Base-by-base conservation (phyloP, 139 green algal genomes). In the Chlorella sp. region DNA sequence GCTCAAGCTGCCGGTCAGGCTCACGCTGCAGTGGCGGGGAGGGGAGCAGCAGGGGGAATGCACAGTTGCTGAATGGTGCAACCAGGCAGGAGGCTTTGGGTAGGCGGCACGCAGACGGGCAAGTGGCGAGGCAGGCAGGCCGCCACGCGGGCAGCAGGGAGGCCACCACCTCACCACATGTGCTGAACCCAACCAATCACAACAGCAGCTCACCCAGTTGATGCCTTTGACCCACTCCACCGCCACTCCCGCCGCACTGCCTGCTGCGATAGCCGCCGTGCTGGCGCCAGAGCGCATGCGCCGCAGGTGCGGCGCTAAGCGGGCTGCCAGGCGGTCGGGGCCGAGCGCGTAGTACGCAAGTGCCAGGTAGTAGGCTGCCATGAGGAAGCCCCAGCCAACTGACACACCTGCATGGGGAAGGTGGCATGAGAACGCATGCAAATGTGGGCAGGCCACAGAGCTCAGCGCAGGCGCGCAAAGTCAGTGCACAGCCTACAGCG, bases 261-360 rank as follows among this genome's bases (percentile, higher is more conserved):
- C 81, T 7, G 81, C 25, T 16, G 55, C 36, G 67, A 18, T 21
- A 30, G 47, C 80, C 21, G 81, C 38, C 3, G 55, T 4, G 16
- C 26, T 26, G 15, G 74, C 74, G 1, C n/a, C 15, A 30, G 30
- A 20, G 0, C 32, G 47, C 30, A 17, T 3, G 51, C n/a, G 51
- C 26, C 51, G 69, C 36, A 80, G 70, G 70, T 51, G 21, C 23
- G 70, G 34, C 30, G 17, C 68, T 6, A 41, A 25, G 38, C 70
- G 55, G 26, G n/a, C 28, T 0, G 38, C 23, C 36, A 60, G 4
- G 25, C 81, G 81, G 6, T 60, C 34, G 15, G 81, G 81, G 47
- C 81, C 69, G 0, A 80, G 36, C 0, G 81, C 69, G n/a, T 64
- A 86, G 69, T 80, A 86, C 4, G 26, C 55, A 0, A 86, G 41